Evolutionary conservation across 768 basidiomycete species (phyloP).

Genomic region (Tylopilus subfusipes): DNA sequence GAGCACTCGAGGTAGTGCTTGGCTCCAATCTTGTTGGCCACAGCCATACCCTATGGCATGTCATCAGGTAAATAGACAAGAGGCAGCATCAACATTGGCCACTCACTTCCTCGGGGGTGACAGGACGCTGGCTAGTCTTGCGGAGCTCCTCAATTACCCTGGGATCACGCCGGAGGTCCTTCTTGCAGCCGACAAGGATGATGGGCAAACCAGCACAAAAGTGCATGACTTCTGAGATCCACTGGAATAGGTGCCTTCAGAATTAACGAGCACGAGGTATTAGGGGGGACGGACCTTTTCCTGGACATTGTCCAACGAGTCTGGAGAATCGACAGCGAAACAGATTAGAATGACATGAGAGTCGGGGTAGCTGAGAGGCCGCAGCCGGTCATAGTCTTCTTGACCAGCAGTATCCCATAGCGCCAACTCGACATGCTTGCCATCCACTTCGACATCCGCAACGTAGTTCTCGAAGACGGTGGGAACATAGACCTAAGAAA

Average conservation of each 20-base stretch:
- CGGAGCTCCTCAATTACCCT: conserved; percentile 92
- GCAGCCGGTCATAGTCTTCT: conserved; percentile 98
- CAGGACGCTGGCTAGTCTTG: conserved; percentile 92
- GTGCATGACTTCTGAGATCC: conserved; percentile 98
- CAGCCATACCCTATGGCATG: conserved; percentile 75
- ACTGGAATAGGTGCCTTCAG: conserved; percentile 46
- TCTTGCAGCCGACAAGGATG: conserved; percentile 98
- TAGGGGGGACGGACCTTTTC: conserved; percentile 75
- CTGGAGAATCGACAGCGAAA: conserved; percentile 96
- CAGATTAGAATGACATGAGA: conserved; percentile 99
- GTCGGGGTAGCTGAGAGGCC: conserved; percentile 97
- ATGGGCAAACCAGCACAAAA: conserved; percentile 93
- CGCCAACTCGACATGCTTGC: conserved; percentile 97
- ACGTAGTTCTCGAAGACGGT: conserved; percentile 99
- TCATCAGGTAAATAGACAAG: background rate
- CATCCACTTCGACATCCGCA: conserved; percentile 97
- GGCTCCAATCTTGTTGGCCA: conserved; percentile 95
- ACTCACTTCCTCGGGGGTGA: conserved; percentile 86
- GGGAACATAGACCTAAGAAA: conserved; percentile 88
- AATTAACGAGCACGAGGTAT: conserved; percentile 1
- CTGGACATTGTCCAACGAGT: conserved; percentile 98
- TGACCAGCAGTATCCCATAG: conserved; percentile 99
- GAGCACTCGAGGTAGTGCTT: conserved; percentile 98
- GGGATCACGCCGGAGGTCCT: conserved; percentile 91
- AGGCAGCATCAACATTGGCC: background rate